These are phyloP conservation scores for Aureobasidium sp. DNA, from an alignment of 2,329 filamentous ascomycete genomes.

Conservation along the genomic window DNA sequence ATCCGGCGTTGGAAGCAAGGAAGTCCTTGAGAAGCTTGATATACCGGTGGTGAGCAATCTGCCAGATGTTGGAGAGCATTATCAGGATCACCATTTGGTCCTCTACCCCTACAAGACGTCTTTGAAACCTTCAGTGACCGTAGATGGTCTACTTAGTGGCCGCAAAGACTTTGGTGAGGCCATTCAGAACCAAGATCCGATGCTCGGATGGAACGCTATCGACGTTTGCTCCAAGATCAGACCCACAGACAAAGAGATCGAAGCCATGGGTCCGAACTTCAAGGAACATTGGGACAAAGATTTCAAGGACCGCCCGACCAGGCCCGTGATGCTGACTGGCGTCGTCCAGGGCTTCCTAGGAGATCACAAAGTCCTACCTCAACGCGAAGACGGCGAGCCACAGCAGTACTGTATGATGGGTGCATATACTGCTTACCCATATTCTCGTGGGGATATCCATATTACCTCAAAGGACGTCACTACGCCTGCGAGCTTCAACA, in stretches of 20 bases:
- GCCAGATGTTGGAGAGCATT: constrained; percentile 47
- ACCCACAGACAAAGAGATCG: constrained; percentile 47
- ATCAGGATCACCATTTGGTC: constrained; percentile 51
- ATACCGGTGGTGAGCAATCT: constrained; percentile 43
- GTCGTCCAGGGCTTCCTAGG: constrained; percentile 30
- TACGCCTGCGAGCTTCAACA: constrained; percentile 48
- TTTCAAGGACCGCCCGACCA: constrained; percentile 41
- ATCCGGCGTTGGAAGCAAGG: constrained; percentile 52
- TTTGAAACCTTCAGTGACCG: constrained; percentile 41
- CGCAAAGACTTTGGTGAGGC: constrained; percentile 40
- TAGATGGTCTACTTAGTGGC: constrained; percentile 48
- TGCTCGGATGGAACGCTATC: constrained; percentile 52
- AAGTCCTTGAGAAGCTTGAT: constrained; percentile 42
- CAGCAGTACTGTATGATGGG: constrained; percentile 48
- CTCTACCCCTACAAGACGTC: constrained; percentile 47
- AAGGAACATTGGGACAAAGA: constrained; percentile 49
- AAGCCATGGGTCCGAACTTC: constrained; percentile 47
- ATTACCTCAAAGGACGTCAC: constrained; percentile 42
- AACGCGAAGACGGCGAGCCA: constrained; percentile 25
- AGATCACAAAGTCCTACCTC: constrained; percentile 21
- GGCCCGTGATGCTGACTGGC: constrained; percentile 43
- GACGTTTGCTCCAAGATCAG: constrained; percentile 51
- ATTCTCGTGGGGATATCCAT: constrained; percentile 55
- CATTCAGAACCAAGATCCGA: constrained; percentile 41
- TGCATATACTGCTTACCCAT: constrained; percentile 53